Conservation (phyloP, 257 asterid species). For the Solanum chiquidenum region DNA sequence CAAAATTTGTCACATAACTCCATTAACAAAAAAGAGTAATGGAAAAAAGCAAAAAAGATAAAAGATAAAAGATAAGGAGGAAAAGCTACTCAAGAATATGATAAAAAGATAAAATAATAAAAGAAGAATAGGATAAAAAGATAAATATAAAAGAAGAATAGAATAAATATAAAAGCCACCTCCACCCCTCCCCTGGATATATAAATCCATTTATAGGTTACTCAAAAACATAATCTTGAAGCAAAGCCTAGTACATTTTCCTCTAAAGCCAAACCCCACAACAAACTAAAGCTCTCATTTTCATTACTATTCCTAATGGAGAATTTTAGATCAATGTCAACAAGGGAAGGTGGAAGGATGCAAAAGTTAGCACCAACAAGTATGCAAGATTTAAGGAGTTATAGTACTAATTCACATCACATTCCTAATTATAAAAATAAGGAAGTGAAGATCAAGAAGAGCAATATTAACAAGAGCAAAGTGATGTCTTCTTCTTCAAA, state of each 20-base stretch:
- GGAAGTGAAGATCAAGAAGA: constrained; percentile 36
- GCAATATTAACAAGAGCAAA: constrained; percentile 23
- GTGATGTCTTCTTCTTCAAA: constrained; percentile 16
- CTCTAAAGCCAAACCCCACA: background rate
- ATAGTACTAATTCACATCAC: constrained; percentile 41
- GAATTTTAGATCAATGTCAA: constrained; percentile 29
- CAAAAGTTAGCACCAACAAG: constrained; percentile 5
- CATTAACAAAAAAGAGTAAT: background rate
- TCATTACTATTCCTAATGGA: constrained; percentile 7
- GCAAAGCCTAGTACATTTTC: background rate
- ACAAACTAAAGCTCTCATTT: background rate
- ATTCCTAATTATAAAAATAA: constrained; percentile 3
- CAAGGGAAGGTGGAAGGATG: constrained; percentile 21
- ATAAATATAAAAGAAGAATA: background rate
- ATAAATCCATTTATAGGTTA: background rate
- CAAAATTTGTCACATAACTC: background rate
- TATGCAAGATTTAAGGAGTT: constrained; percentile 51
- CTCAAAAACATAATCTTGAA: background rate
- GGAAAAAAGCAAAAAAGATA: background rate
- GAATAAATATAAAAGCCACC: background rate
- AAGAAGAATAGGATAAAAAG: background rate
- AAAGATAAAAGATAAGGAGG: background rate
- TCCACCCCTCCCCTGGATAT: background rate
- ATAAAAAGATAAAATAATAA: background rate
- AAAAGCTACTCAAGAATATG: background rate